These are phyloP conservation scores for Kluyveromyces sp. DNA, from an alignment of 1,139 yeast genomes.

Conservation along the genomic window DNA sequence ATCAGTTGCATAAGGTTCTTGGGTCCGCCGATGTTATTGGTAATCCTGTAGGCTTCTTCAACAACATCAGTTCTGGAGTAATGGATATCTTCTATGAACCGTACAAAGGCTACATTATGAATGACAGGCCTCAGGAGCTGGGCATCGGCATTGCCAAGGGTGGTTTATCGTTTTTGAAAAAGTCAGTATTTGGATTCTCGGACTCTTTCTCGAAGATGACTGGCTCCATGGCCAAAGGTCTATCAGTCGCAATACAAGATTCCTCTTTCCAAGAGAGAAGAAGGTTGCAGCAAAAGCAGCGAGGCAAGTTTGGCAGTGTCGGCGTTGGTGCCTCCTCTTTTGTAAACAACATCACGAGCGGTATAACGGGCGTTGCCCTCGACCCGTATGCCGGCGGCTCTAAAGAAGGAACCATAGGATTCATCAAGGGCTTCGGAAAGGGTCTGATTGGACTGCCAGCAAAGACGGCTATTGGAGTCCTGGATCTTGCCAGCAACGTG, in stretches of 20 bases:
- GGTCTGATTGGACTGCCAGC: conserved; percentile 96
- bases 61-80: conserved; percentile 88
- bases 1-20: conserved; percentile 84
- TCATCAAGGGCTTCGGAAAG: conserved; percentile 86
- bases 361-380: conserved; percentile 81
- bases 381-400: conserved; percentile 89
- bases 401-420: conserved; percentile 81
- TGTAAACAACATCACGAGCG: conserved; percentile 79
- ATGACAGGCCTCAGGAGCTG: conserved; percentile 90
- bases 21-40: conserved; percentile 97
- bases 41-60: conserved; percentile 94
- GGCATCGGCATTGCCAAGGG: conserved; percentile 97
- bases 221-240: conserved; percentile 90
- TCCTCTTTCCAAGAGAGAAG: conserved; percentile 76
- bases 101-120: conserved; percentile 88
- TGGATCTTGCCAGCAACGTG: conserved; percentile 87
- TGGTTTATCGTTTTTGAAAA: conserved; percentile 86
- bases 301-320: conserved; percentile 79
- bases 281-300: conserved; percentile 63
- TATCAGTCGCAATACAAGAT: conserved; percentile 87
- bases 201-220: conserved; percentile 91
- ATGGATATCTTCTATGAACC: conserved; percentile 97
- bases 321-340: conserved; percentile 85
- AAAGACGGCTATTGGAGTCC: conserved; percentile 90
- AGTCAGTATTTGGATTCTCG: conserved; percentile 89